Evolutionary conservation across 2,329 filamentous ascomycete species (phyloP), one percentile per base, ranked within the genome.

Genomic region (Stagonosporopsis cucurbitacearum): DNA sequence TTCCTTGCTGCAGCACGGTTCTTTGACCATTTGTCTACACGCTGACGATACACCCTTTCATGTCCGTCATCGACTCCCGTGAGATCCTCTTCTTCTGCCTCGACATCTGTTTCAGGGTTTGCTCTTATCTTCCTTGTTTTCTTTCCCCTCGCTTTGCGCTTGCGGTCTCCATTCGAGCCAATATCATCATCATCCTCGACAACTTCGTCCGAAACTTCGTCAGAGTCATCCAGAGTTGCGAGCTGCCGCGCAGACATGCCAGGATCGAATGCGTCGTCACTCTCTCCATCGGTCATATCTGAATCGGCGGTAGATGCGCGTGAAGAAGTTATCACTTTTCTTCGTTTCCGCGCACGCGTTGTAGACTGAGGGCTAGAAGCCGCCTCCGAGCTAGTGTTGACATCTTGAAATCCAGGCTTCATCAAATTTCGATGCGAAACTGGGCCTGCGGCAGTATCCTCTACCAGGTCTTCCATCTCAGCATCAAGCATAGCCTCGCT

Each of bases 31-130:
- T 85, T 85, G 20, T 85, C 82, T 4, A 99, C 74, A 37, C 95
- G 86, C 40, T 80, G 79, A 67, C 91, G 89, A 71, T 96, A 99
- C 19, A 92, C 82, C 0, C 82, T 78, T 72, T 97, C 93, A 57
- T 96, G 89, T 0, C 95, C 96, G 73, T 99, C 95, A 67, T 99
- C 95, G 19, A 97, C 76, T 2, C 84, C 84, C 12, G 82, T 80
- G 26, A 88, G 74, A 64, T 87, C 85, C 63, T 87, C 83, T 37
- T 74, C 67, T 35, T 72, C 83, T 39, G 73, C 67, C 32, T 72
- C 69, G 3, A 65, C 65, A 13, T 60, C 54, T n/a, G 63, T 48
- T 20, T 58, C 49, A 25, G 48, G 37, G 5, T 19, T 32, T 6
- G 56, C 39, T 15, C 66, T 69, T 6, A 60, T 50, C 39, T 63